Evolutionary conservation across 306 rosid genomes (phyloP), one percentile per base, ranked within the genome.

Genomic region (Cucurbita maxima): DNA sequence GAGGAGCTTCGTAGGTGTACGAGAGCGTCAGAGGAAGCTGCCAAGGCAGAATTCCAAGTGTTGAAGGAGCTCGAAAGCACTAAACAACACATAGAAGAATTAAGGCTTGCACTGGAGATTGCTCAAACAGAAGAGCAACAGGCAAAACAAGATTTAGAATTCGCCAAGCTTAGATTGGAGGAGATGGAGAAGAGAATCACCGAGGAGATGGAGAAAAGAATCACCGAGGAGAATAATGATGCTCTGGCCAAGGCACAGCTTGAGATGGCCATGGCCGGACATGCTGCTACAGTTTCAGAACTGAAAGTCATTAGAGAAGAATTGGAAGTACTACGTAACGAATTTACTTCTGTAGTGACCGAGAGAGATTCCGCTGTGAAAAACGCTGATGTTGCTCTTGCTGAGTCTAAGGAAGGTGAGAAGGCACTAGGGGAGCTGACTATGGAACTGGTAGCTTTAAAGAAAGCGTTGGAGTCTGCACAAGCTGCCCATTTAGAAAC

Each of bases 131-230:
- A 95, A 83, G 97, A 95, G 84, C 84, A 75, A 52, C 96, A 91
- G 77, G 96, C 97, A 75, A 92, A 83, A 79, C 99, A 95, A 78
- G 99, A 95, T 82, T 91, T 96, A 0, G 99, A 95, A 79, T 97
- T 91, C 77, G 96, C 96, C 56, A 85, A 83, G 86, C 99, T 89
- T 53, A 88, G 96, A 76, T 89, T 91, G 76, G 96, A 89, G 84
- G 99, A 91, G 85, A 88, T 91, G 96, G 96, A 95, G 91, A 93
- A 89, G 82, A 97, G 90, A 62, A 83, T 90, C 71, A 95, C 91
- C 41, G 96, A 89, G 84, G 99, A 91, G 85, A 88, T 91, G 96
- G 96, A 95, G 91, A 93, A 89, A 83, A 97, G 89, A 62, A 83
- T 90, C 71, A 95, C 91, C 47, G 91, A 89, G 2, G 99, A 91